Percentiles rank a stretch among this genome's conserved stretches.
Evolutionary conservation across 2,329 filamentous ascomycete genomes (phyloP).

Genomic region (Uncinocarpus reesii): DNA sequence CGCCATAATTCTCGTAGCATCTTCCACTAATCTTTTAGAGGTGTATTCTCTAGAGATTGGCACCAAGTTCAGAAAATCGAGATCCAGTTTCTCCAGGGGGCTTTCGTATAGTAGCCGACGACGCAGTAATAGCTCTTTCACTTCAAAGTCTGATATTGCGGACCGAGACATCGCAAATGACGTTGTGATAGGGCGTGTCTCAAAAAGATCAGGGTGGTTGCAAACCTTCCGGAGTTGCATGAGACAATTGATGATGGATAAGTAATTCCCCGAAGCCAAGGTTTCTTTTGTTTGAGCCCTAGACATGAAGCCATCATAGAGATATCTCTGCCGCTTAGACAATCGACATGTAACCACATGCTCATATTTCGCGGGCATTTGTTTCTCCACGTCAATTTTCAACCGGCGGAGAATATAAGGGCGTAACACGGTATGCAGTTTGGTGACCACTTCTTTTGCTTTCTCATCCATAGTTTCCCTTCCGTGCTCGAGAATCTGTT

Average conservation of each 20-base stretch:
- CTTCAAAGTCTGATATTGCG: slow-evolving; percentile 61
- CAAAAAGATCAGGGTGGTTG: slow-evolving; percentile 94
- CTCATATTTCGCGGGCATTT: slow-evolving; percentile 97
- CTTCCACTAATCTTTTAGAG: slow-evolving; percentile 43
- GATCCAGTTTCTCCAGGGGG: slow-evolving; percentile 54
- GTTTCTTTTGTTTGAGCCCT: slow-evolving; percentile 82
- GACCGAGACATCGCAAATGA: slow-evolving; percentile 87
- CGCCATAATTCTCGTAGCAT: slow-evolving; percentile 57
- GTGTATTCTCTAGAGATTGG: slow-evolving; percentile 60
- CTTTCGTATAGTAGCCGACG: slow-evolving; percentile 53
- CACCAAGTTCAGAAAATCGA: slow-evolving; percentile 69
- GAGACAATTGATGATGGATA: slow-evolving; percentile 95
- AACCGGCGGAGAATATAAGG: slow-evolving; percentile 83
- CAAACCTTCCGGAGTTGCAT: slow-evolving; percentile 98
- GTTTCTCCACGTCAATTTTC: slow-evolving; percentile 96
- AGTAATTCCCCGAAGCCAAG: slow-evolving; percentile 82
- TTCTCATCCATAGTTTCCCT: slow-evolving; percentile 91
- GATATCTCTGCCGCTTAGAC: slow-evolving; percentile 85
- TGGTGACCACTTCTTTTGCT: slow-evolving; percentile 78
- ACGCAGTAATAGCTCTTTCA: slow-evolving; percentile 60
- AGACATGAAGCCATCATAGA: slow-evolving; percentile 94
- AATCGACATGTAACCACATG: slow-evolving; percentile 92
- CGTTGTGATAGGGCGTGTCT: slow-evolving; percentile 91
- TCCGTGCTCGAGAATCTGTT: slow-evolving; percentile 91
- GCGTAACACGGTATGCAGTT: slow-evolving; percentile 85